phyloP scores from a whole-genome alignment of 768 basidiomycete genomes.

The Cystofilobasidium bisporidii region DNA sequence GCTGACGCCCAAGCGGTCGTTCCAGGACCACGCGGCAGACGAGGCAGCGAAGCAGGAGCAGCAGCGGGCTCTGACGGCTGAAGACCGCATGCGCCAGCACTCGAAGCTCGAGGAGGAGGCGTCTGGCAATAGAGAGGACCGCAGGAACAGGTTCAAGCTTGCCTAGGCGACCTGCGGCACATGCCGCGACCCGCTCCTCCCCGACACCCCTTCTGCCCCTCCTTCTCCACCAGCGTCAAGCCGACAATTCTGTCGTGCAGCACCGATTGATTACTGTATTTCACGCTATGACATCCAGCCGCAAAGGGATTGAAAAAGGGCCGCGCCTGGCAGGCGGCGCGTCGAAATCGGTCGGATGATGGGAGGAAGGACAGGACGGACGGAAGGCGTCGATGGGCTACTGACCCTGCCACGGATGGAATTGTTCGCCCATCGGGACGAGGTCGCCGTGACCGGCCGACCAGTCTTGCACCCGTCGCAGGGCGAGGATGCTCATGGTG shows the following conservation, averaged over 20 bases:
- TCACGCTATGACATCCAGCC: too few species aligned
- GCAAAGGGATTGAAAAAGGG: too few species aligned
- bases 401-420: not conserved
- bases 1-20: conserved; percentile 3
- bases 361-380: too few species aligned
- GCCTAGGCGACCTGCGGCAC: too few species aligned
- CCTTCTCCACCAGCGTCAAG: too few species aligned
- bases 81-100: not conserved
- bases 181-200: too few species aligned
- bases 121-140: not conserved
- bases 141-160: not conserved
- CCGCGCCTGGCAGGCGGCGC: too few species aligned
- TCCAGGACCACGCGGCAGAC: not conserved
- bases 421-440: not conserved
- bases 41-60: not conserved
- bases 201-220: too few species aligned
- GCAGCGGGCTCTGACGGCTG: not conserved
- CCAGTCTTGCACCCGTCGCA: not conserved
- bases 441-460: not conserved
- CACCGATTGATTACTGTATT: too few species aligned
- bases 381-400: too few species aligned
- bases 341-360: too few species aligned
- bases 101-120: not conserved
- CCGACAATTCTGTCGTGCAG: too few species aligned
- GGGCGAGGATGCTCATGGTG: not conserved